Evolutionary conservation across 768 basidiomycete genomes (phyloP), one percentile per base, ranked within the genome.

Genomic region (Neoboletus magnificus): DNA sequence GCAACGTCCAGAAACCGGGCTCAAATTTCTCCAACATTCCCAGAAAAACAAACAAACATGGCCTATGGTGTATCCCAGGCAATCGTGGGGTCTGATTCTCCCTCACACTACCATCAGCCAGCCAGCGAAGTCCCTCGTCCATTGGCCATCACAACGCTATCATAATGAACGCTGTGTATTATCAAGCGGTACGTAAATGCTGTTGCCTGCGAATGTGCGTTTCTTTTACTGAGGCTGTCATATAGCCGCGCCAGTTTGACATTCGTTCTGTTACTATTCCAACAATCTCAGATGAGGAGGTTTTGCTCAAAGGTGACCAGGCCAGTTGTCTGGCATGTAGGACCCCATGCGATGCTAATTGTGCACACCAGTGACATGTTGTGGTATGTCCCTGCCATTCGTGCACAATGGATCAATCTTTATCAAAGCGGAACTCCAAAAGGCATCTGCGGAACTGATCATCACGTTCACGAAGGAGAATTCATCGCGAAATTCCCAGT

Each of bases 401-500:
- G 6, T 4, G 37, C 23, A 27, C 27, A 42, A 3, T 16, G 20
- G 15, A 8, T 2, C 4, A 35, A n/a, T 20, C 11, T 5, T 23
- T 45, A 48, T 27, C 30, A 33, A n/a, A 54, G 27, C 22, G 8
- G 16, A 20, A 25, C 20, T 47, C 37, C 20, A 37, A 66, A 60
- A 71, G 82, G 83, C 67, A 73, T 83, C 46, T 81, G 78, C 60
- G 78, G 81, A 50, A 82, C 80, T 32, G 84, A 85, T 62, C 77
- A 71, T 27, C 82, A 83, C 55, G 79, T 83, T 59, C 80, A 82
- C 65, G 74, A 82, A 50, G 79, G 78, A 56, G 83, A 84, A 69
- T 84, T 84, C 67, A 82, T 83, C 54, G 74, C 82, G 54, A 79
- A 77, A 62, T 85, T 83, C 63, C 83, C 83, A 3, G 66, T 67